Evolutionary conservation across 306 rosid genomes (phyloP), one percentile per base, ranked within the genome.

Genomic region (Medicago arabica): DNA sequence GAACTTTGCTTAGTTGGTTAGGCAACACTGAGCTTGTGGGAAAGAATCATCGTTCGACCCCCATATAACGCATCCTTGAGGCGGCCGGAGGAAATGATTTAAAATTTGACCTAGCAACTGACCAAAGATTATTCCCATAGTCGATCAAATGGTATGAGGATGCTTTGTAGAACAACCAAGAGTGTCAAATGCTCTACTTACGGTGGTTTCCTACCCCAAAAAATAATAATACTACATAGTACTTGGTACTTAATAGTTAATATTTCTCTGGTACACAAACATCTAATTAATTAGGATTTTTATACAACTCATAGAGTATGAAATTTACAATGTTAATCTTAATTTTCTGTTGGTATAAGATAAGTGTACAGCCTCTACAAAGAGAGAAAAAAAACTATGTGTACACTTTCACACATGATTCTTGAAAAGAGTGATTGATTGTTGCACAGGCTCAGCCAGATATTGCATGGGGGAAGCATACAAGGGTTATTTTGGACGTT

Each of bases 401-500:
- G 21, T 28, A 67, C 14, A 60, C 67, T 36, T 46, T 57, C 11
- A 66, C 10, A 64, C 4, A 19, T 16, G 28, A 39, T 17, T 39
- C 2, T 21, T 67, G 12, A 21, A 43, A 67, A 67, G 17, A 67
- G 13, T 67, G 39, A 13, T 67, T 43, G 18, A 43, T 67, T 44
- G 12, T 23, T 7, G 16, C 78, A 75, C 84, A 94, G 98, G 85
- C 97, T 13, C 92, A 89, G 76, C 78, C 89, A 5, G 63, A 17
- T 4, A 87, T 95, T 36, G 84, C 75, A 58, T 95, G 96, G 98
- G 98, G 97, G 46, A 87, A 87, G 76, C 85, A 39, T 13, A 90
- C 93, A 2, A 68, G 97, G 41, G 98, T 95, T 60, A 66, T 92
- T 54, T 61, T 94, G 79, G 98, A 94, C 62, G 97, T 94, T 23